phyloP scores from a whole-genome alignment of 257 asterid genomes.

The Craterostigma plantagineum region DNA sequence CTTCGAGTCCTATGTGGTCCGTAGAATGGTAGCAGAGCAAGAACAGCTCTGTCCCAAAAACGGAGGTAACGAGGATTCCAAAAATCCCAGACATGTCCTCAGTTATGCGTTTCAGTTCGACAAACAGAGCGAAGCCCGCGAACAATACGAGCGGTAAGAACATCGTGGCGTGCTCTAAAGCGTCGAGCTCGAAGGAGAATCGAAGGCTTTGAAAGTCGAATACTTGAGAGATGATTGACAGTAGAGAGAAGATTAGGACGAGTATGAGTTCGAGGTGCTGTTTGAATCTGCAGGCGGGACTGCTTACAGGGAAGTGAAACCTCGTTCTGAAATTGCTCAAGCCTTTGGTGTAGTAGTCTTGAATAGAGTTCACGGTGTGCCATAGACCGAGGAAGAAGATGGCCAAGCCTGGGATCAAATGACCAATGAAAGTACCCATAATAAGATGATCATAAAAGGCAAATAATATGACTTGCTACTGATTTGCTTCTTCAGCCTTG shows the following conservation, averaged over 20 bases:
- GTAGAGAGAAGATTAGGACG: conserved; percentile 33
- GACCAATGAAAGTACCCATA: conserved; percentile 57
- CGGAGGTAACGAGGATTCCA: conserved; percentile 18
- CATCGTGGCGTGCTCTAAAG: conserved; percentile 54
- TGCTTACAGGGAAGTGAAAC: conserved; percentile 51
- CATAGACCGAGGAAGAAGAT: conserved; percentile 56
- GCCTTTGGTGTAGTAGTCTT: conserved; percentile 22
- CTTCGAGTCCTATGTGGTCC: conserved; percentile 66
- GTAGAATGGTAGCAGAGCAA: conserved; percentile 69
- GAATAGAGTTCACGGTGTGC: conserved; percentile 43
- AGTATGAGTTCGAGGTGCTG: conserved; percentile 37
- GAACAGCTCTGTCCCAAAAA: conserved; percentile 65
- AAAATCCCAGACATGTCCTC: too few species aligned
- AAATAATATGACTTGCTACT: too few species aligned
- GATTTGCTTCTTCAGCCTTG: too few species aligned
- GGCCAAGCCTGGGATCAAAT: conserved; percentile 49
- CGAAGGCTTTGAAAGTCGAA: conserved; percentile 26
- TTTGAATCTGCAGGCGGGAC: conserved; percentile 16
- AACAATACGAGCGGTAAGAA: conserved; percentile 47
- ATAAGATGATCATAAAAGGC: too few species aligned
- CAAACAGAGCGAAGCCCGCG: conserved; percentile 35
- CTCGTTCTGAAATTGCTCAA: conserved; percentile 31
- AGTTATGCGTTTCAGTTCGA: conserved; percentile 23
- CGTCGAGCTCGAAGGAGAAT: conserved; percentile 39
- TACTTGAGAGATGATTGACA: conserved; percentile 35